Evolutionary conservation across 441 rosid genomes (phyloP).

Genomic region (Isatis lusitanica): DNA sequence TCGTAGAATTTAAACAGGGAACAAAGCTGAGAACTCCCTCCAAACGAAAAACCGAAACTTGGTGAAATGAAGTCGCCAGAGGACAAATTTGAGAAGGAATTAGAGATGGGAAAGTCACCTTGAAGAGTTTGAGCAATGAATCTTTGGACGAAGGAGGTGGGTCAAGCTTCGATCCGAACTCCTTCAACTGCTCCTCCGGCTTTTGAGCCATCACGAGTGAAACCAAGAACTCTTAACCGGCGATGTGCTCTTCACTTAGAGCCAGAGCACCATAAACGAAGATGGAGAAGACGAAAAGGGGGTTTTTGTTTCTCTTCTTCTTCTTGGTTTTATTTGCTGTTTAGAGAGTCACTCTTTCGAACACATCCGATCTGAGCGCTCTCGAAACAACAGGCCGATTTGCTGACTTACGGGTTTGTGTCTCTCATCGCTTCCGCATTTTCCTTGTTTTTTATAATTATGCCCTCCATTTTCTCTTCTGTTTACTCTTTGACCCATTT

Average conservation of each 20-base stretch:
- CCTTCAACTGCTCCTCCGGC: slow-evolving; percentile 68
- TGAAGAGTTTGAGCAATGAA: slow-evolving; percentile 77
- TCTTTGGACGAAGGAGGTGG: slow-evolving; percentile 77
- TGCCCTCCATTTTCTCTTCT: slow-evolving; percentile 19
- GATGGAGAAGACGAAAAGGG: not conserved
- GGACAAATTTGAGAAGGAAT: slow-evolving; percentile 17
- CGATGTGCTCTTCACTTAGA: slow-evolving; percentile 2
- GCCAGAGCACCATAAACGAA: not conserved
- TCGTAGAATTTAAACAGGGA: slow-evolving; percentile 26
- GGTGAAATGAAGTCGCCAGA: not conserved
- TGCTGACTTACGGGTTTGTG: slow-evolving; percentile 37
- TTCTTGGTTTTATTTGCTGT: not conserved
- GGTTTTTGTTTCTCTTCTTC: not conserved
- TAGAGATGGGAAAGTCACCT: slow-evolving; percentile 49
- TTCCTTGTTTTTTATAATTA: slow-evolving; percentile 17
- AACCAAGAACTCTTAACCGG: not conserved
- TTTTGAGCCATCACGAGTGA: slow-evolving; percentile 57
- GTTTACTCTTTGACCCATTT: not conserved
- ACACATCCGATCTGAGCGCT: slow-evolving; percentile 38
- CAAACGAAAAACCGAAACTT: slow-evolving; percentile 8
- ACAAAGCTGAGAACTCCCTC: slow-evolving; percentile 11
- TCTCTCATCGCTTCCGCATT: slow-evolving; percentile 32
- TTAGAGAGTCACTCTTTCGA: slow-evolving; percentile 33
- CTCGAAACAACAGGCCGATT: slow-evolving; percentile 25
- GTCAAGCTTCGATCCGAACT: slow-evolving; percentile 91